Evolutionary conservation across 805 yeast genomes (phyloP), one percentile per base, ranked within the genome.

Genomic region (Metschnikowia shivogae): DNA sequence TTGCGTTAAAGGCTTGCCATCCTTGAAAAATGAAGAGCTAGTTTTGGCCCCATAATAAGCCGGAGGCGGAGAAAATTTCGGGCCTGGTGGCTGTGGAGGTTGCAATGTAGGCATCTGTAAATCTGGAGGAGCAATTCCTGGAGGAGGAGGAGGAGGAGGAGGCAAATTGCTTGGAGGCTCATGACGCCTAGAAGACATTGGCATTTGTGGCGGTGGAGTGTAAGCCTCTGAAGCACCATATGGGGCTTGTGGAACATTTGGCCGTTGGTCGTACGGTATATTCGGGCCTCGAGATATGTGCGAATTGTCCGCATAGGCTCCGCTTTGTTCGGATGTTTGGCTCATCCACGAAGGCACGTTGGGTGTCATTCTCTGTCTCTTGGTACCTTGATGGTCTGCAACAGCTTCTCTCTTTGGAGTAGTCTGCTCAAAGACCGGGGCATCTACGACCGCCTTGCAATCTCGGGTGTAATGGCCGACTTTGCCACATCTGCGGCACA

Each of bases 381-480:
- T 20, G 29, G 42, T n/a, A 7, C 13, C n/a, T 11, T 22, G 36
- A 26, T 39, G 31, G 19, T 22, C 40, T 8, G 34, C 4, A 30
- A 11, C 40, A 20, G 17, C n/a, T 28, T 22, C 26, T 22, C 26
- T 22, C 26, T 22, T 22, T 22, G 26, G 8, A 22, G 14, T 29
- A 10, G n/a, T 4, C 7, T 5, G 32, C n/a, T 5, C 14, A 11
- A 29, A 26, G 24, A n/a, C 14, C 3, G 14, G 26, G 2, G 42
- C 39, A n/a, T 43, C 55, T 32, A 65, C 63, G 31, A 66, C 29
- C 17, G 36, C 67, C 46, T 75, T 78, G 74, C 99, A 93, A 65
- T 93, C 98, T 46, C 89, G 73, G 1, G 95, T 90, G 50, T 82
- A 80, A 65, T 92, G 98, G 1, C 98, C 99, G 24, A 76, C 69